Percentiles rank a stretch among this genome's conserved stretches.
These are phyloP conservation scores for Colletotrichum horii DNA, from an alignment of 2,329 filamentous ascomycete genomes.

Conservation along the genomic window DNA sequence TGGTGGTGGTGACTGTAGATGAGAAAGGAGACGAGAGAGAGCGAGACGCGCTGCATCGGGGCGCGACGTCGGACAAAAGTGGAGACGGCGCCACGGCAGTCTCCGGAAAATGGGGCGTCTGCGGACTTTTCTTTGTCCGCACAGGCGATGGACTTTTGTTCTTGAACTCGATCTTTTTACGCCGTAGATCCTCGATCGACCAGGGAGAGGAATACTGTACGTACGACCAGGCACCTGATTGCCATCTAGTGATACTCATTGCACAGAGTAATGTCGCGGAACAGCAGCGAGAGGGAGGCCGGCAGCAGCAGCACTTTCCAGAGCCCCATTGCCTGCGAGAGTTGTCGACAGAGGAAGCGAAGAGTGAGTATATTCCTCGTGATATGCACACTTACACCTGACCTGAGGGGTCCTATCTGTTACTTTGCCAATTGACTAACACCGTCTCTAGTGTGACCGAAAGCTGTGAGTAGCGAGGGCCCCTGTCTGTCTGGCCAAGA, in stretches of 20 bases:
- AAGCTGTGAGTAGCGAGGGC: slow-evolving; percentile 7
- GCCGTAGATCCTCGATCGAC: neutral
- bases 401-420: neutral
- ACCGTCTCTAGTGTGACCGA: slow-evolving; percentile 11
- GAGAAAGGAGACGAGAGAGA: neutral
- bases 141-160: neutral
- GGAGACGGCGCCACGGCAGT: neutral
- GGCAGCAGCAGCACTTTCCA: neutral
- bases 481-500: neutral
- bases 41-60: neutral
- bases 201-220: neutral
- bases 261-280: neutral
- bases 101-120: neutral
- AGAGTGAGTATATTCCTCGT: slow-evolving; percentile 26
- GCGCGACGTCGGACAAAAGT: neutral
- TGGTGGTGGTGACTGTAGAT: neutral
- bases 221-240: neutral
- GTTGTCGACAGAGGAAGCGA: slow-evolving; percentile 37
- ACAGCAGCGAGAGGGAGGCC: neutral
- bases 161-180: slow-evolving; percentile 4
- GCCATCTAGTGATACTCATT: neutral
- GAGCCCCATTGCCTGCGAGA: slow-evolving; percentile 36
- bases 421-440: neutral
- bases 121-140: slow-evolving; percentile 15
- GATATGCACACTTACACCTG: neutral